Evolutionary conservation across 345 rosid species (phyloP).

Genomic region (Litchi chinensis): DNA sequence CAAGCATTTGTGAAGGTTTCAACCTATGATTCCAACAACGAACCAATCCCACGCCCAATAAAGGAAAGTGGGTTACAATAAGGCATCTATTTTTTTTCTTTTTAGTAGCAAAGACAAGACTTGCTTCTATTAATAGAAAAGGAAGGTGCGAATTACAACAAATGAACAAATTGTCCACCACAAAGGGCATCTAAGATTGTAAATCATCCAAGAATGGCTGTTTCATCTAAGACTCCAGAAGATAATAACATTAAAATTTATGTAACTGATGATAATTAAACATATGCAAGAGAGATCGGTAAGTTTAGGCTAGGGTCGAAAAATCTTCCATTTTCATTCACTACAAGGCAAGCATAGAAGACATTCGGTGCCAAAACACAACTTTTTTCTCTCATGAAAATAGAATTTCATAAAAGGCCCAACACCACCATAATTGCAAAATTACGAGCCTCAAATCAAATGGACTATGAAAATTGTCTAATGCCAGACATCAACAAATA

Average conservation of each 20-base stretch:
- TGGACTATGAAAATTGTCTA: not conserved
- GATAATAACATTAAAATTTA: not conserved
- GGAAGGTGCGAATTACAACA: not conserved
- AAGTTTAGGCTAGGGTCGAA: not conserved
- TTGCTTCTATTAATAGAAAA: not conserved
- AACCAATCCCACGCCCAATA: not conserved
- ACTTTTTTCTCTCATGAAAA: not conserved
- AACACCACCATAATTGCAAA: conserved; percentile 7
- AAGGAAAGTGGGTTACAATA: not conserved
- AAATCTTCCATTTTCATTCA: conserved; percentile 5
- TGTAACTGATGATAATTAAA: not conserved
- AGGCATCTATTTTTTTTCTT: not conserved
- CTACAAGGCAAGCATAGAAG: not conserved
- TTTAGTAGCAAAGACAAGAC: not conserved
- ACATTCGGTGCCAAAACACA: not conserved
- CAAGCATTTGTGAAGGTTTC: not conserved
- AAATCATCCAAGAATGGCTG: not conserved
- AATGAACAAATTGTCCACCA: not conserved
- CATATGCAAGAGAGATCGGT: not conserved
- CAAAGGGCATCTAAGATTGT: not conserved
- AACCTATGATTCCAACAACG: not conserved
- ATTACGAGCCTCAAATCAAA: not conserved
- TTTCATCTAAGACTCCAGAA: not conserved
- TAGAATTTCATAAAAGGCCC: conserved; percentile 2
- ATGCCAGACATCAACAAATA: not conserved